Base-by-base conservation (phyloP, 306 rosid genomes). In the Pyrus bretschneideri region DNA sequence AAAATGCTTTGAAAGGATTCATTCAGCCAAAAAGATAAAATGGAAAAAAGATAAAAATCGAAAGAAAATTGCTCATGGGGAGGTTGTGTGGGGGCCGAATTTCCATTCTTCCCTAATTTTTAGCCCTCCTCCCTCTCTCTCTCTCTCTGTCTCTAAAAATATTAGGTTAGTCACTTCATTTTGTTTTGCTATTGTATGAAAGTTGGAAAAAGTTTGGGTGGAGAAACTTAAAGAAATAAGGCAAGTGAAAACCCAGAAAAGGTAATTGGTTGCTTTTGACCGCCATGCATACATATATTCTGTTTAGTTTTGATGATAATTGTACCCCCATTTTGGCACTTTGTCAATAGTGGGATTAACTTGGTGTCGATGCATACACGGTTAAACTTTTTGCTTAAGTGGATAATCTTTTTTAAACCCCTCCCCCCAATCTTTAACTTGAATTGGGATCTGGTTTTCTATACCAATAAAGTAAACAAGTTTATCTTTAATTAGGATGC, bases 381-480 rank as follows among this genome's bases (percentile, higher is more conserved):
- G 6, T 71, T 70, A 25, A 69, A 52, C 75, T 78, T 80, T 61
- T 70, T 76, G 82, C 69, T 76, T 23, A 42, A 71, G 70, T 82
- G 84, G 96, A 90, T 90, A 86, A 86, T 91, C 79, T 85, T 80
- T 46, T 62, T 86, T 46, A 69, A 84, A 61, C 69, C 15, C 60
- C 60, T 25, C 30, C 30, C 29, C 63, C n/a, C 65, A 57, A 4
- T 22, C 18, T 60, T 76, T 72, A 71, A 79, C 62, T 73, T 86
- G n/a, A 27, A 52, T 13, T 72, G 51, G 71, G 75, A 73, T 73
- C 66, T 59, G 45, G 23, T 75, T 78, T 81, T 71, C 62, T 78
- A 27, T 21, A 22, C 44, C 40, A 52, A 69, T 75, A 77, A 83
- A 67, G 81, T 79, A 80, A 81, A 73, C 82, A 86, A 87, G 77